Evolutionary conservation across 202 grass and related monocot species (phyloP).

Genomic region (Zizania palustris): DNA sequence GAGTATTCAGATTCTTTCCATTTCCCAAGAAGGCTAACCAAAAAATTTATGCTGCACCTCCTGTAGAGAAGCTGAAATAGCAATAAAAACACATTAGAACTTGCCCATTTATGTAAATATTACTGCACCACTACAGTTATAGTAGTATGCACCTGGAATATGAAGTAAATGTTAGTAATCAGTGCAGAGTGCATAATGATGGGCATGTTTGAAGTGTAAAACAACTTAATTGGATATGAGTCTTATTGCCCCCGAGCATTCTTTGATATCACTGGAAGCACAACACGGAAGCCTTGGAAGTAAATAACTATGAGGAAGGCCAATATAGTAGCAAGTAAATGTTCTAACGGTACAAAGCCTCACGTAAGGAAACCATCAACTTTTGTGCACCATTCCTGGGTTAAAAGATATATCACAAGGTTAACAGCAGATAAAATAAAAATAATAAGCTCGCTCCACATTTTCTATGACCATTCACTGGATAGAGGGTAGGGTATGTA

Average conservation of each 20-base stretch:
- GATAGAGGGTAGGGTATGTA: too few species aligned
- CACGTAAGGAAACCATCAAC: too few species aligned
- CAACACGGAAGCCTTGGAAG: constrained; percentile 87
- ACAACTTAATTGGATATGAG: constrained; percentile 85
- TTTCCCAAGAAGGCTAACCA: constrained; percentile 75
- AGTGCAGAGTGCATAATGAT: constrained; percentile 89
- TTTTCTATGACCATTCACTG: too few species aligned
- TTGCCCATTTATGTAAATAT: constrained; percentile 22
- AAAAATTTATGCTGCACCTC: constrained; percentile 85
- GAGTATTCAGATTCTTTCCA: constrained; percentile 91
- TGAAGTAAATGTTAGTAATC: constrained; percentile 89
- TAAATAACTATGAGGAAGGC: constrained; percentile 87
- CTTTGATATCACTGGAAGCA: constrained; percentile 80
- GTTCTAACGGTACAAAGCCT: too few species aligned
- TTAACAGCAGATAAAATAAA: too few species aligned
- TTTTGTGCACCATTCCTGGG: too few species aligned
- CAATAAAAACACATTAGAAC: constrained; percentile 35
- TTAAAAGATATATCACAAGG: too few species aligned
- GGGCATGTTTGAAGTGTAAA: constrained; percentile 90
- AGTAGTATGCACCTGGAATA: constrained; percentile 60
- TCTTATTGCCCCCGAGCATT: constrained; percentile 83
- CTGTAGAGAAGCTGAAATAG: constrained; percentile 75
- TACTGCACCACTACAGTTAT: constrained; percentile 9
- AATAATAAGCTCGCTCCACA: too few species aligned
- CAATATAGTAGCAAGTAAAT: constrained; percentile 80